Conservation (phyloP, 306 rosid genomes). For the Begonia fuchsioides region DNA sequence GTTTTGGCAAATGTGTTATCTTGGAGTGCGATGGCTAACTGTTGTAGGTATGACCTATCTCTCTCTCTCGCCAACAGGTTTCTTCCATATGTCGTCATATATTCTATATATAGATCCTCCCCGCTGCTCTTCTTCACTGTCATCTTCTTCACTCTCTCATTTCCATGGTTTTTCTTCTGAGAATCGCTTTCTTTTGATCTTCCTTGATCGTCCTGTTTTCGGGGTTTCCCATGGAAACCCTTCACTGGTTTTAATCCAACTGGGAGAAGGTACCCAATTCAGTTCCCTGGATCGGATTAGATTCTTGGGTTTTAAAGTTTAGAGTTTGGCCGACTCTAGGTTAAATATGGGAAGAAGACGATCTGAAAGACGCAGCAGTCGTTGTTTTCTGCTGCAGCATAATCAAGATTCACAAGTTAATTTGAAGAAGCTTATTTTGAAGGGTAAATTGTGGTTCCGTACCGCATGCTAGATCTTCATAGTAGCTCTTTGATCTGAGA, state of each 20-base stretch:
- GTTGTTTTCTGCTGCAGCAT: slow-evolving; percentile 73
- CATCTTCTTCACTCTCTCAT: too few species aligned
- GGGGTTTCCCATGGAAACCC: too few species aligned
- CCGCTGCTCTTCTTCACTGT: too few species aligned
- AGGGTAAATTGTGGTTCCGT: not conserved
- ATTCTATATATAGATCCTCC: slow-evolving; percentile 1
- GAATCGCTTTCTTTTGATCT: too few species aligned
- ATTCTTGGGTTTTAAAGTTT: too few species aligned
- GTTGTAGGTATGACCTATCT: slow-evolving; percentile 17
- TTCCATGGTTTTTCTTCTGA: too few species aligned
- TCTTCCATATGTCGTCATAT: slow-evolving; percentile 5
- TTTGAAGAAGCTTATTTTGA: slow-evolving; percentile 6
- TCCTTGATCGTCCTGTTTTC: too few species aligned
- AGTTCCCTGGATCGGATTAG: too few species aligned
- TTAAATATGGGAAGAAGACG: slow-evolving; percentile 2
- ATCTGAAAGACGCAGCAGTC: slow-evolving; percentile 20
- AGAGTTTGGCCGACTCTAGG: not conserved
- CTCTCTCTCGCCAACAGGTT: slow-evolving; percentile 5
- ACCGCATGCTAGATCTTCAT: not conserved
- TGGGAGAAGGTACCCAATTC: too few species aligned
- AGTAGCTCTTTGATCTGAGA: slow-evolving; percentile 30
- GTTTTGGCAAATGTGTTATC: slow-evolving; percentile 45
- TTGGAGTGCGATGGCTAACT: slow-evolving; percentile 61
- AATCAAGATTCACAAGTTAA: slow-evolving; percentile 69
- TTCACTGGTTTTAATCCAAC: too few species aligned